A percentile compares a stretch with the other conserved stretches of the same genome.
These are phyloP conservation scores for Rutstroemia sp. DNA, from an alignment of 2,329 filamentous ascomycete species.

Conservation along the genomic window DNA sequence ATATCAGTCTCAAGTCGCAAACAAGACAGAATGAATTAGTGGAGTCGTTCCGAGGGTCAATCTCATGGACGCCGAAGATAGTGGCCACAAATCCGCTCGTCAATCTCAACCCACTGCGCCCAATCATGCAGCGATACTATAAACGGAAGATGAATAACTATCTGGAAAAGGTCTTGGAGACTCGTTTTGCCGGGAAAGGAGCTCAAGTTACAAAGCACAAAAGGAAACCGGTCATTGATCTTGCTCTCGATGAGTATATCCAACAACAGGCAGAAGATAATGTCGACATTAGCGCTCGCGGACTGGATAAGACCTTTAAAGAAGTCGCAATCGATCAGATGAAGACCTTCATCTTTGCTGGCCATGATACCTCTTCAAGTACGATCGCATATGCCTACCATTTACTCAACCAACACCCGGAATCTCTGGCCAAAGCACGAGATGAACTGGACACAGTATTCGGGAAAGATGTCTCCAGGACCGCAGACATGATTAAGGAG, in stretches of 20 bases:
- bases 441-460: slow-evolving; percentile 21
- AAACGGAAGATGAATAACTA: slow-evolving; percentile 19
- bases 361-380: slow-evolving; percentile 21
- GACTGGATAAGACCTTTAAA: slow-evolving; percentile 16
- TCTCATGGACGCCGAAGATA: slow-evolving; percentile 16
- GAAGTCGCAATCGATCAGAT: slow-evolving; percentile 16
- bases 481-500: slow-evolving; percentile 7
- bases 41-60: slow-evolving; percentile 14
- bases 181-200: slow-evolving; percentile 12
- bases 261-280: slow-evolving; percentile 9
- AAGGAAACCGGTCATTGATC: slow-evolving; percentile 16
- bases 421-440: slow-evolving; percentile 14
- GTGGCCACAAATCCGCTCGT: slow-evolving; percentile 13
- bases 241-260: slow-evolving; percentile 19
- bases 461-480: slow-evolving; percentile 14
- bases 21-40: slow-evolving; percentile 15
- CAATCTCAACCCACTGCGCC: slow-evolving; percentile 14
- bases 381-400: slow-evolving; percentile 19
- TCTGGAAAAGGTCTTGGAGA: slow-evolving; percentile 18
- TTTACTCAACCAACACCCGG: slow-evolving; percentile 16
- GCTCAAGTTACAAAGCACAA: slow-evolving; percentile 1
- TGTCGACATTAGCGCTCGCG: not conserved
- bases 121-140: slow-evolving; percentile 18
- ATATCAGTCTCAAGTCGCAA: slow-evolving; percentile 16
- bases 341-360: slow-evolving; percentile 18